Conservation (phyloP, 129 eudicot species). For the Gnaphalium uliginosum region DNA sequence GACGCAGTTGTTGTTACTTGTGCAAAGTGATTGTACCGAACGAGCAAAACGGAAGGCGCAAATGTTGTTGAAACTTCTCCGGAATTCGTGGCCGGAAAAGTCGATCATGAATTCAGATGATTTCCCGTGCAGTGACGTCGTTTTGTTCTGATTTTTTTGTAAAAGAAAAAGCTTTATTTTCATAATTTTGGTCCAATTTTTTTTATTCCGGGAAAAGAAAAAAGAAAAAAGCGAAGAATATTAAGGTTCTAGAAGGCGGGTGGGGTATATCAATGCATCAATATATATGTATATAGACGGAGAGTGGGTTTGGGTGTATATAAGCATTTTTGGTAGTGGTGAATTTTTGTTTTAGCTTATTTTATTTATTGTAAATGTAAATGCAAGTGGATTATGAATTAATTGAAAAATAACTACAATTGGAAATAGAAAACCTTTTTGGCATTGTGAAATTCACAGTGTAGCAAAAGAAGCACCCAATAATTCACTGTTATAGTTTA, state of each 20-base stretch:
- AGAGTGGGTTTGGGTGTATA: slow-evolving; percentile 32
- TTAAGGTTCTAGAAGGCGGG: slow-evolving; percentile 26
- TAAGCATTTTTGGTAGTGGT: slow-evolving; percentile 38
- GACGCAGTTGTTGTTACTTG: slow-evolving; percentile 80
- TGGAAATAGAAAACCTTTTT: too few relatives aligned
- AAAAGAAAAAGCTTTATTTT: background rate
- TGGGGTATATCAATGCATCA: too few relatives aligned
- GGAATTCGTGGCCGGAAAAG: slow-evolving; percentile 87
- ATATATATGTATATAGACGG: too few relatives aligned
- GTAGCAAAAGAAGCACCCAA: background rate
- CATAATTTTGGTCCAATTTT: slow-evolving; percentile 19
- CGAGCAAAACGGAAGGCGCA: slow-evolving; percentile 91
- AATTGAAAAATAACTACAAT: background rate
- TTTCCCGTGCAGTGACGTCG: slow-evolving; percentile 87
- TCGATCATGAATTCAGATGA: slow-evolving; percentile 63
- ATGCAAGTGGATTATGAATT: slow-evolving; percentile 3
- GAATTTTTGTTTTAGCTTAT: background rate
- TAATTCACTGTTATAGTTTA: too few relatives aligned
- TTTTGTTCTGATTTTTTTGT: slow-evolving; percentile 43
- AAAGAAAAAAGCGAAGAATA: slow-evolving; percentile 3
- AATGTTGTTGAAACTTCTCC: slow-evolving; percentile 73
- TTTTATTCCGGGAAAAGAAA: background rate
- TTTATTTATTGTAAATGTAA: slow-evolving; percentile 1
- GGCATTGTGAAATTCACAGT: background rate
- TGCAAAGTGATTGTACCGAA: slow-evolving; percentile 92